phyloP scores from a whole-genome alignment of 768 basidiomycete species.

The Lactifluus rugatus region DNA sequence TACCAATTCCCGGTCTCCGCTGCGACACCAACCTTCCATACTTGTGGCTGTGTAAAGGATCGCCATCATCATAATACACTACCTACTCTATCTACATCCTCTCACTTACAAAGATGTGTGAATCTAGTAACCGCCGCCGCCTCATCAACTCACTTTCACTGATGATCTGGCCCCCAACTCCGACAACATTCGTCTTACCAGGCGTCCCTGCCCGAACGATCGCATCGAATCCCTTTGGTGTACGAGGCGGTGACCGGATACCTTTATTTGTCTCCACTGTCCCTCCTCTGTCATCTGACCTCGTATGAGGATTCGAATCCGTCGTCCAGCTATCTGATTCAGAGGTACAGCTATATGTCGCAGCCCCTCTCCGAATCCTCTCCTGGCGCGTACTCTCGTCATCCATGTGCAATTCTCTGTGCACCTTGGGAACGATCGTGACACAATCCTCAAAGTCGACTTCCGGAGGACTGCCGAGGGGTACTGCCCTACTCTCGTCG shows the following conservation, averaged over 20 bases:
- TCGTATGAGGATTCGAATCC: not conserved
- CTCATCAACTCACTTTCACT: slow-evolving; percentile 72
- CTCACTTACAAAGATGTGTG: slow-evolving; percentile 45
- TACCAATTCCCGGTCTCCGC: not conserved
- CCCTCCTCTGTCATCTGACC: not conserved
- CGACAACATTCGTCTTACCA: slow-evolving; percentile 30
- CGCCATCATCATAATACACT: not conserved
- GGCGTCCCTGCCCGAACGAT: slow-evolving; percentile 11
- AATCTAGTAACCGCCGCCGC: slow-evolving; percentile 65
- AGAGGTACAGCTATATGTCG: not conserved
- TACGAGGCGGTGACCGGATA: slow-evolving; percentile 8
- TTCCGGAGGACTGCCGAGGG: slow-evolving; percentile 35
- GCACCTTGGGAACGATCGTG: slow-evolving; percentile 58
- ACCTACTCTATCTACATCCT: not conserved
- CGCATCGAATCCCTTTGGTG: slow-evolving; percentile 8
- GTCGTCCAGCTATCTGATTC: not conserved
- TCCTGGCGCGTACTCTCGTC: slow-evolving; percentile 19
- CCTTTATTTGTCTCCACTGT: not conserved
- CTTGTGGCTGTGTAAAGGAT: slow-evolving; percentile 15
- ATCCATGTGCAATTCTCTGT: slow-evolving; percentile 20
- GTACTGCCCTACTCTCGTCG: slow-evolving; percentile 21
- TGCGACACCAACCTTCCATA: too few species aligned
- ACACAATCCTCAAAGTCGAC: slow-evolving; percentile 67
- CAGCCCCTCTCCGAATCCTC: slow-evolving; percentile 9
- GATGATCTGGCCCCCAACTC: slow-evolving; percentile 60